Evolutionary conservation across 1,139 yeast species (phyloP), one percentile per base, ranked within the genome.

Genomic region (Lodderomyces oxycetoniae): DNA sequence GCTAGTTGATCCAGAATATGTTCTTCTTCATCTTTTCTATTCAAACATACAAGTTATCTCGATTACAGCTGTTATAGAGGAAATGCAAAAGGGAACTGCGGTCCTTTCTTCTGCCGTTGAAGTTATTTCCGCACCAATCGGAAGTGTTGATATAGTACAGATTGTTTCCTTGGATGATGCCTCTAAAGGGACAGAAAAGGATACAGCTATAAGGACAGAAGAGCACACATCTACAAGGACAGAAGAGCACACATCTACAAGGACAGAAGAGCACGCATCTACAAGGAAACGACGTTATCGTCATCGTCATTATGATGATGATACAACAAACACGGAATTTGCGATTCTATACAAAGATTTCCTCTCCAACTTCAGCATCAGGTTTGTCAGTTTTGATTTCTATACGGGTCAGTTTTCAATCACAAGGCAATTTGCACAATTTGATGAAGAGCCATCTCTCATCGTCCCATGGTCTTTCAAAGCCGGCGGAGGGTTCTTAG

Each of bases 301-400:
- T n/a, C n/a, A n/a, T n/a, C n/a, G n/a, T n/a, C n/a, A n/a, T n/a
- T n/a, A n/a, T n/a, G 11, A 3, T 10, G 13, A 9, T 26, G 29
- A 16, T 26, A 8, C 11, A 24, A 10, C 8, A 10, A 24, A 4
- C 12, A 7, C 13, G 5, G 17, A 23, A 16, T 11, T 15, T 20
- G 21, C 20, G 4, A 13, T 65, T 1, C 42, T 65, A 11, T 65
- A 63, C 41, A 48, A 71, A 22, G 71, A 65, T 35, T 56, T 57
- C 30, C 57, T 59, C 30, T 49, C 52, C 28, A 48, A 52, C 26
- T 57, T 51, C 34, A 59, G 64, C 3, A 38, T 67, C 29, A 45
- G 73, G 21, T 55, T 48, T 38, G 63, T 61, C 40, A 32, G 43
- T 11, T 37, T 57, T 4, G 40, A 45, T n/a, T 5, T 32, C 5